Base-by-base conservation (phyloP, 768 basidiomycete species). In the Dictyophora rubrovolvata region DNA sequence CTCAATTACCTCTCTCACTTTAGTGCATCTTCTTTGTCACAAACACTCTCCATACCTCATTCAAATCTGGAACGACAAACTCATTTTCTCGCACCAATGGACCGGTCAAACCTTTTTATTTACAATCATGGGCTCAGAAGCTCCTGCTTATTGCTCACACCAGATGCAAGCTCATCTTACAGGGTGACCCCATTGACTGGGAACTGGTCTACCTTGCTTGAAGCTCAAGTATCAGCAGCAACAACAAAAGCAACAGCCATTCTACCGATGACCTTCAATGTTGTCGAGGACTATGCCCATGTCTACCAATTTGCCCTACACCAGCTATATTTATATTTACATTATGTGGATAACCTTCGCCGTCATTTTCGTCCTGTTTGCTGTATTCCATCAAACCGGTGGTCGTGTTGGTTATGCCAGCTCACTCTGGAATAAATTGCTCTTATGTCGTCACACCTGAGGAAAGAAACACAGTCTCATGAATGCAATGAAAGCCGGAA, bases 31-130 rank as follows among this genome's bases (percentile, higher is more conserved):
- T 87, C 16, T 77, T 87, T 61, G 85, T 83, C 10, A 75, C 89
- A 66, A 90, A 83, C 67, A 77, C 76, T 34, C 78, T 55, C 77
- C 82, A 0, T 79, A 77, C 62, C 72, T 81, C 59, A 77, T 78
- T 42, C 81, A 86, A 56, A 63, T 87, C 20, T 78, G 81, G 64
- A 85, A 85, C 65, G 88, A 90, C 74, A 87, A 87, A 66, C 79
- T 89, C 12, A 76, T 81, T 4, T 75, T 81, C 70, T 71, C 88
- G 7, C 88, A 90, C 69, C 78, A 79, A 33, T 87, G 86, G 82
- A 72, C 79, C 5, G 89, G 84, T 1, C 74, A 74, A 59, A n/a
- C n/a, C n/a, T n/a, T n/a, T n/a, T n/a, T n/a, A n/a, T 28, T 28
- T 28, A 28, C 28, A 28, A 28, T 28, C 28, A 42, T 42, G 42